These are phyloP conservation scores for Mycosphaerelloides madeirae DNA, from an alignment of 2,329 filamentous ascomycete genomes.

Conservation along the genomic window DNA sequence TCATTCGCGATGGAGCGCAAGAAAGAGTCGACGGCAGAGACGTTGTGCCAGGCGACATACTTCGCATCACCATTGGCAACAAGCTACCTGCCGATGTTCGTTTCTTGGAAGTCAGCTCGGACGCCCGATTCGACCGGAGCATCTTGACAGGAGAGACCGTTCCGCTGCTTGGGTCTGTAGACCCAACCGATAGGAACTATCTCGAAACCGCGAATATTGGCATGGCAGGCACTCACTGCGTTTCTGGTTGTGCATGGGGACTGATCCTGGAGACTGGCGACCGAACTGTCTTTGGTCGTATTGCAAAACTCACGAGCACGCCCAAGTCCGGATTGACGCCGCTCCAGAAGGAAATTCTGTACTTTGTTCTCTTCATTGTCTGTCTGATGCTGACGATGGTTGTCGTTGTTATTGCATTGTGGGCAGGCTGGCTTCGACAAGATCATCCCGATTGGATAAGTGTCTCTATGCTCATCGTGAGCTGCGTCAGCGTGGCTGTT, in stretches of 20 bases:
- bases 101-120: slow-evolving; percentile 62
- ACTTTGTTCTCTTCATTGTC: slow-evolving; percentile 68
- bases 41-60: slow-evolving; percentile 67
- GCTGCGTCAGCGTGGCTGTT: slow-evolving; percentile 64
- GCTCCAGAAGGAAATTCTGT: slow-evolving; percentile 66
- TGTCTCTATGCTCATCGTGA: slow-evolving; percentile 66
- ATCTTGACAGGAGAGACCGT: slow-evolving; percentile 64
- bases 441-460: slow-evolving; percentile 66
- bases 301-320: slow-evolving; percentile 66
- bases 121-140: slow-evolving; percentile 67
- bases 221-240: slow-evolving; percentile 74
- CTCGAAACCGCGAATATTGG: slow-evolving; percentile 73
- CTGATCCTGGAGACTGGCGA: slow-evolving; percentile 69
- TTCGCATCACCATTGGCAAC: slow-evolving; percentile 65
- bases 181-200: slow-evolving; percentile 68
- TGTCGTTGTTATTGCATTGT: slow-evolving; percentile 49
- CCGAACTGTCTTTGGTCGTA: slow-evolving; percentile 66
- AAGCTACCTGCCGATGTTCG: slow-evolving; percentile 71
- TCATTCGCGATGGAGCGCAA: slow-evolving; percentile 57
- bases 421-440: slow-evolving; percentile 65
- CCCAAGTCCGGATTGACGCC: slow-evolving; percentile 64
- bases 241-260: slow-evolving; percentile 61
- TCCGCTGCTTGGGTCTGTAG: slow-evolving; percentile 58
- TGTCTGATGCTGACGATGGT: slow-evolving; percentile 64
- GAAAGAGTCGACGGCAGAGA: slow-evolving; percentile 38